Percentiles rank a stretch among this genome's conserved stretches.
These are phyloP conservation scores for Sporisorium iseilematis-ciliati DNA, from an alignment of 1,284 basidiomycete species.

Conservation along the genomic window DNA sequence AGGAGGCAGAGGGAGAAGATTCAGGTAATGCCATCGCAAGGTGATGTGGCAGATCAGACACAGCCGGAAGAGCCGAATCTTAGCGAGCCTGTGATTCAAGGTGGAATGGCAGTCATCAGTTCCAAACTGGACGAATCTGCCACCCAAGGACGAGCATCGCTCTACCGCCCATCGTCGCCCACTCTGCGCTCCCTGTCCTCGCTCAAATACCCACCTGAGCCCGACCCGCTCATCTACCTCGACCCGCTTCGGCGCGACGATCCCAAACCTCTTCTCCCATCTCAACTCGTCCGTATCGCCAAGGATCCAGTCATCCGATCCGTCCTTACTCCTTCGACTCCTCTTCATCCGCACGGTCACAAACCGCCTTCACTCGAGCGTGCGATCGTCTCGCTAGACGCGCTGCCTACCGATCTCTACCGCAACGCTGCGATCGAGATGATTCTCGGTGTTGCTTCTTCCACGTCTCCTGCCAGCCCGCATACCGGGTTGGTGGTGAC, in stretches of 20 bases:
- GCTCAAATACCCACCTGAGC: conserved; percentile 64
- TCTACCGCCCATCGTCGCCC: conserved; percentile 53
- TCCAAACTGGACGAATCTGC: not conserved
- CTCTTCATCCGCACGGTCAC: conserved; percentile 50
- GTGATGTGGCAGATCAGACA: not conserved
- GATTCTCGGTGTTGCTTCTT: conserved; percentile 62
- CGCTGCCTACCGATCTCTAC: conserved; percentile 61
- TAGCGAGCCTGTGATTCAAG: conserved; percentile 22
- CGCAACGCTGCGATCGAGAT: conserved; percentile 66
- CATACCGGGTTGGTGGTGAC: conserved; percentile 16
- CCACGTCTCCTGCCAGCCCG: conserved; percentile 32
- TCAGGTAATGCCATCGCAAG: conserved; percentile 20
- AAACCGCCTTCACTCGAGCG: conserved; percentile 48
- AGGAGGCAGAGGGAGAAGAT: conserved; percentile 55
- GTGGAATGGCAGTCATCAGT: conserved; percentile 29
- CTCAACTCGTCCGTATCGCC: conserved; percentile 59
- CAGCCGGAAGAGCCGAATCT: conserved; percentile 9
- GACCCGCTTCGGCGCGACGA: conserved; percentile 67
- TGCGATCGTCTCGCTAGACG: conserved; percentile 61
- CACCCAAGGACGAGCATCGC: conserved; percentile 10
- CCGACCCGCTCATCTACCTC: conserved; percentile 66
- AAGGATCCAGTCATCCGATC: conserved; percentile 56
- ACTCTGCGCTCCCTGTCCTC: conserved; percentile 52
- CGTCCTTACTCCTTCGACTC: conserved; percentile 49
- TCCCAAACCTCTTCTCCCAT: conserved; percentile 61